A percentile compares a stretch with the other conserved stretches of the same genome.
Evolutionary conservation across 768 basidiomycete species (phyloP).

Genomic region (Chalciporus chontae): DNA sequence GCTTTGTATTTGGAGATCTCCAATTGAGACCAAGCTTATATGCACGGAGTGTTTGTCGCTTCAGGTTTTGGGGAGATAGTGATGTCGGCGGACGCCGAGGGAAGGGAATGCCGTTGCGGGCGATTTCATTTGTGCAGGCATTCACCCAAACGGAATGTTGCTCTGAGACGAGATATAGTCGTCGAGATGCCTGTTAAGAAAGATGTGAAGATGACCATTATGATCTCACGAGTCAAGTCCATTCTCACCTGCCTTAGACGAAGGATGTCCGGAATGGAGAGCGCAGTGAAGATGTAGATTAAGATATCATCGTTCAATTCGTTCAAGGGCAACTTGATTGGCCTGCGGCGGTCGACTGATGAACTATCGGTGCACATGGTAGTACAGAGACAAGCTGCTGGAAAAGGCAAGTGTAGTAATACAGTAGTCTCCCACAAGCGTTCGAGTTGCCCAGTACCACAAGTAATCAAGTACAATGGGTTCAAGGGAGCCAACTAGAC

Average conservation of each 20-base stretch:
- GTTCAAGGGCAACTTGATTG: slow-evolving; percentile 21
- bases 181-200: slow-evolving; percentile 45
- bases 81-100: slow-evolving; percentile 34
- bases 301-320: slow-evolving; percentile 37
- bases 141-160: slow-evolving; percentile 57
- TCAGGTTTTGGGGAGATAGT: slow-evolving; percentile 42
- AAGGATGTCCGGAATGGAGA: slow-evolving; percentile 42
- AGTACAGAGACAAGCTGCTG: not conserved
- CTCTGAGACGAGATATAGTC: slow-evolving; percentile 41
- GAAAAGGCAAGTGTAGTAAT: slow-evolving; percentile 17
- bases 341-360: not conserved
- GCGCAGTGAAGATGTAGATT: slow-evolving; percentile 32
- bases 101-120: slow-evolving; percentile 50
- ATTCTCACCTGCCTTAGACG: slow-evolving; percentile 39
- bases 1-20: slow-evolving; percentile 27
- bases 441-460: not conserved
- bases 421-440: not conserved
- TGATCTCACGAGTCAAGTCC: not conserved
- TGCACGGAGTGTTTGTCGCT: slow-evolving; percentile 41
- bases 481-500: slow-evolving; percentile 61
- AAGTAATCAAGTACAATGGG: slow-evolving; percentile 26
- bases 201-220: not conserved
- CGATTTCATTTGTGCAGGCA: slow-evolving; percentile 42
- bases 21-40: slow-evolving; percentile 49
- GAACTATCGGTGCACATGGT: not conserved